Conservation (phyloP, 345 rosid genomes). For the Citrus medica region DNA sequence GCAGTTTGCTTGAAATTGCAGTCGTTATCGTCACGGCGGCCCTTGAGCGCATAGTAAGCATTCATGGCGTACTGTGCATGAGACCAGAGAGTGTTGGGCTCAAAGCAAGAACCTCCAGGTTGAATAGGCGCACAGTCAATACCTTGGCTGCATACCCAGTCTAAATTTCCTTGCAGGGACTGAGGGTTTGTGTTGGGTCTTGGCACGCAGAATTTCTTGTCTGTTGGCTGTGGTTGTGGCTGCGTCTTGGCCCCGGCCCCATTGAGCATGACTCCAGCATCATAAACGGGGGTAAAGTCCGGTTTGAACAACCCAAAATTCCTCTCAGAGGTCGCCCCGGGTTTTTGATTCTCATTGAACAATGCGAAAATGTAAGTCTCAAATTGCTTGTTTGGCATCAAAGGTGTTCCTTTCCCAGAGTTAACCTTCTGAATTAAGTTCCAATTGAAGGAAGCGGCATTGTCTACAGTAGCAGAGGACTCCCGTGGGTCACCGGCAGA, state of each 20-base stretch:
- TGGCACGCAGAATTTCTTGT: conserved; percentile 60
- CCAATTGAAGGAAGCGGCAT: conserved; percentile 59
- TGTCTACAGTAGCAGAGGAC: conserved; percentile 41
- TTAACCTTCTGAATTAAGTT: conserved; percentile 34
- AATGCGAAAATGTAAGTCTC: conserved; percentile 74
- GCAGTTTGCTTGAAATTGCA: conserved; percentile 58
- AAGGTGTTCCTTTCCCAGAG: conserved; percentile 66
- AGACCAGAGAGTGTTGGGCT: conserved; percentile 41
- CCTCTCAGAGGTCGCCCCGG: conserved; percentile 59
- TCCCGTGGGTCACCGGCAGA: conserved; percentile 49
- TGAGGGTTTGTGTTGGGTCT: conserved; percentile 34
- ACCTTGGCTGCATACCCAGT: conserved; percentile 65
- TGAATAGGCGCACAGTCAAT: conserved; percentile 69
- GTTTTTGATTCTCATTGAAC: conserved; percentile 76
- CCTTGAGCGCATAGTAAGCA: conserved; percentile 51
- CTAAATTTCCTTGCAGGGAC: conserved; percentile 51
- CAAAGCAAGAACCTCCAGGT: conserved; percentile 65
- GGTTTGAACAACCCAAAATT: conserved; percentile 80
- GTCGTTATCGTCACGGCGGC: conserved; percentile 22
- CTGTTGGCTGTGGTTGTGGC: background rate
- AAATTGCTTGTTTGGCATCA: conserved; percentile 66
- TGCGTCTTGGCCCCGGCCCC: background rate
- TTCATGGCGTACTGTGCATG: conserved; percentile 75
- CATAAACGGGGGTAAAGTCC: conserved; percentile 66
- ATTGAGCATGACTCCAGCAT: conserved; percentile 46